Evolutionary conservation across 2,329 filamentous ascomycete genomes (phyloP), one percentile per base, ranked within the genome.

Genomic region (Westerdykella aurantiaca): DNA sequence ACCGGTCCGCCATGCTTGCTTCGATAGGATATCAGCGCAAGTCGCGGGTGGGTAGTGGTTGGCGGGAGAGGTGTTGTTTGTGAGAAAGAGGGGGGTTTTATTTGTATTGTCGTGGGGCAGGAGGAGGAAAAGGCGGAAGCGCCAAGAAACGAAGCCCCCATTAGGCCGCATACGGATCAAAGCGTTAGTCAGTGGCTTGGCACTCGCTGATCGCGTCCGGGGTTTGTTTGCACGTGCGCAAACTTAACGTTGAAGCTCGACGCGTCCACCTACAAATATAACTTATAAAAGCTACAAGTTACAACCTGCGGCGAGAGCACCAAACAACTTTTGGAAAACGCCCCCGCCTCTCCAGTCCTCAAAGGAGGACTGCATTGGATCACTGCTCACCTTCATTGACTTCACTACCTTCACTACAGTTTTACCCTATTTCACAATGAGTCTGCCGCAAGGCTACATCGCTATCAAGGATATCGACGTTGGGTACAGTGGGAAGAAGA

Each of bases 1-100:
- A 98, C 66, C 93, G 88, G 72, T 98, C 93, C 72, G 93, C 86
- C 93, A 98, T 98, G 75, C 62, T 83, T 62, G 54, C 56, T 66
- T 57, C 53, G 53, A 50, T 52, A 21, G 22, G 38, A 21, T 42
- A 46, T 46, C 35, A 22, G 47, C 46, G 55, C 46, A 55, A 40
- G 48, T 34, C 38, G 41, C 33, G 47, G 46, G 41, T 43, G 49
- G 41, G 45, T 44, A 37, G 34, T 46, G 25, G 50, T 37, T 49
- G 41, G 45, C 44, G 41, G 46, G 41, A 46, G 39, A 47, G 48
- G 52, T 47, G 43, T 52, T 57, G 55, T 58, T 63, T 62, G 60
- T 57, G 11, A 61, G 61, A 58, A 45, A 51, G 55, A 50, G 50
- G 60, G 56, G 58, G 50, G 53, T 57, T 29, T 29, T 58, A 60